Evolutionary conservation across 148 eudicot species (phyloP), one percentile per base, ranked within the genome.

Genomic region (Cornus controversa): DNA sequence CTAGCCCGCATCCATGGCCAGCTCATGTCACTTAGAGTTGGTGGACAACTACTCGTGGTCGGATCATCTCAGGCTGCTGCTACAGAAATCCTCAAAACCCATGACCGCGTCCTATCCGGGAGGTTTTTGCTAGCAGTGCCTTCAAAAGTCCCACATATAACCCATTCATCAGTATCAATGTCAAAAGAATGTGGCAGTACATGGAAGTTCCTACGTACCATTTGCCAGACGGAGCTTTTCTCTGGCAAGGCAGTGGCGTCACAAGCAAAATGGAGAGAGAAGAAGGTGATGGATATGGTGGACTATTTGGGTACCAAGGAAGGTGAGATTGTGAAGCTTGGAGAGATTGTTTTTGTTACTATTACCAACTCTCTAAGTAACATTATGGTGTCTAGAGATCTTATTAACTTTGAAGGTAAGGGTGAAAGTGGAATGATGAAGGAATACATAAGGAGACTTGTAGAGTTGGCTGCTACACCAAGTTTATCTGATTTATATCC

Each of bases 191-290:
- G 74, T 11, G 27, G 27, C 26, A 70, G 69, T n/a, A 4, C n/a
- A 2, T 80, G 81, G 81, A 80, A 73, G 70, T n/a, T 9, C n/a
- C 22, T 84, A 8, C 69, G 81, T 3, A 24, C 69, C 1, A 22
- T 80, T 2, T 77, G 64, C 23, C 62, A 72, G 15, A 37, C 73
- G 2, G 77, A 84, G 78, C 76, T 84, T 4, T 78, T 80, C 23
- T 68, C 86, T 1, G 57, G 40, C 9, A 77, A 67, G 47, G 77
- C 69, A 3, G 0, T 80, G 20, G 81, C 73, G n/a, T n/a, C n/a
- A n/a, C n/a, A n/a, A n/a, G n/a, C n/a, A n/a, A 31, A 31, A 31
- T 31, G 34, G 34, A 31, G 34, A 31, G 2, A 31, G 34, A 31
- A 1, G 4, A 31, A 31, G 2, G 34, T 31, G 34, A 31, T 31